These are phyloP conservation scores for Penicilliopsis zonata DNA, from an alignment of 495 filamentous ascomycete genomes.

Conservation along the genomic window DNA sequence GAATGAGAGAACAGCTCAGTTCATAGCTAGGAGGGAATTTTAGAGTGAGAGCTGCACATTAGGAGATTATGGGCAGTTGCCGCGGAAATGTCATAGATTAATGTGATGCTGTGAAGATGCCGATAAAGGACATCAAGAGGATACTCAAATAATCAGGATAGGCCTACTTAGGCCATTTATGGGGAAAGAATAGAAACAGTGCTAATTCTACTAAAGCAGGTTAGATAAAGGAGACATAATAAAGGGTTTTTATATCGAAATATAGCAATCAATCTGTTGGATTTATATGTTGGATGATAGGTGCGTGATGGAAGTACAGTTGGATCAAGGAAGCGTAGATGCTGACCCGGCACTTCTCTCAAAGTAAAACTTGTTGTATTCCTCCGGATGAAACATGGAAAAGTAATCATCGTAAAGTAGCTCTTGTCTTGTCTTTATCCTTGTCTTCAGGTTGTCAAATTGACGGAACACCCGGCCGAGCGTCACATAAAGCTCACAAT, in stretches of 20 bases:
- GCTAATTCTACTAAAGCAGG: neutral
- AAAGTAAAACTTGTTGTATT: constrained; percentile 15
- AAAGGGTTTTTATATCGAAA: neutral
- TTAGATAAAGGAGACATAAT: neutral
- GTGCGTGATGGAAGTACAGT: neutral
- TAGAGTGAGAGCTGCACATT: too few relatives aligned
- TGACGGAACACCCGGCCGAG: constrained; percentile 17
- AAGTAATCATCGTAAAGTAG: constrained; percentile 15
- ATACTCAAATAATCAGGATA: too few relatives aligned
- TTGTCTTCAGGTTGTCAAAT: constrained; percentile 14
- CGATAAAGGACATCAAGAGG: too few relatives aligned
- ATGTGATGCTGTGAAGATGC: too few relatives aligned
- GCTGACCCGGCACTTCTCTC: neutral
- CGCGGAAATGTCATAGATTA: too few relatives aligned
- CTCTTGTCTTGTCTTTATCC: constrained; percentile 8
- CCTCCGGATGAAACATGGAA: constrained; percentile 11
- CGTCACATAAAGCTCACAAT: constrained; percentile 20
- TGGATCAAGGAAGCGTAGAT: neutral
- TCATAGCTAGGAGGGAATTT: too few relatives aligned
- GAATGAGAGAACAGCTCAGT: too few relatives aligned
- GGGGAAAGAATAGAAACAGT: neutral
- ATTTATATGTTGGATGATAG: neutral
- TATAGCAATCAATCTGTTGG: neutral
- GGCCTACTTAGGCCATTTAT: too few relatives aligned
- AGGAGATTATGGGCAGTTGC: too few relatives aligned